Evolutionary conservation across 2,329 filamentous ascomycete genomes (phyloP).

Genomic region (Sporothrix phasma): DNA sequence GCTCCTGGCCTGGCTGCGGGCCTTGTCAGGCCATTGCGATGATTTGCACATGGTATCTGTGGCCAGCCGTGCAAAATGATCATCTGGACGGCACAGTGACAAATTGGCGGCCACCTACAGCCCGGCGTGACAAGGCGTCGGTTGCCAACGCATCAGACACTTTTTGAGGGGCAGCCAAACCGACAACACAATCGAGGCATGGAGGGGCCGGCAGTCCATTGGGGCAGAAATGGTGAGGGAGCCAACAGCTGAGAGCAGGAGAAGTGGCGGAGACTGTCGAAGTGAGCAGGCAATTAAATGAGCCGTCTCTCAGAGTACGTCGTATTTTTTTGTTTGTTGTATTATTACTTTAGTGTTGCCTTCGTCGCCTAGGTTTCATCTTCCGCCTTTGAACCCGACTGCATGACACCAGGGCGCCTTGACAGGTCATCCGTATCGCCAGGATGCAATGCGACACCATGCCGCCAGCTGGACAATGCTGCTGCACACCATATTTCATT

Average conservation of each 20-base stretch:
- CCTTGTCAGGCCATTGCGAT: not conserved
- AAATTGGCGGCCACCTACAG: not conserved
- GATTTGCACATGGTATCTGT: not conserved
- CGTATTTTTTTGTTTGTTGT: too few species aligned
- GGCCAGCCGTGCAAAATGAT: not conserved
- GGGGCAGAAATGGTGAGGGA: not conserved
- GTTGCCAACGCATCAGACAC: conserved; percentile 9
- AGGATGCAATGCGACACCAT: not conserved
- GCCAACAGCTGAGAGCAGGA: too few species aligned
- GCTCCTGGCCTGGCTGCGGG: not conserved
- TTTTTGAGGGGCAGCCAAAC: not conserved
- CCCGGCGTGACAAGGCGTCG: not conserved
- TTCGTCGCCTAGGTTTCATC: too few species aligned
- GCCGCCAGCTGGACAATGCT: not conserved
- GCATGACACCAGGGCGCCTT: too few species aligned
- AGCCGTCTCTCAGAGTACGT: too few species aligned
- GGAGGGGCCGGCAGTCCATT: not conserved
- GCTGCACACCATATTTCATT: not conserved
- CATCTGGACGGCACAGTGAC: not conserved
- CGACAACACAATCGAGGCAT: not conserved
- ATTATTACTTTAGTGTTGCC: too few species aligned
- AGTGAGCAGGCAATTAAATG: too few species aligned
- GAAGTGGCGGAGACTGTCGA: too few species aligned
- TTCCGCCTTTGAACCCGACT: too few species aligned
- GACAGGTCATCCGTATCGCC: not conserved